phyloP scores from a whole-genome alignment of 495 filamentous ascomycete species.

The Penicillium robsamsonii region DNA sequence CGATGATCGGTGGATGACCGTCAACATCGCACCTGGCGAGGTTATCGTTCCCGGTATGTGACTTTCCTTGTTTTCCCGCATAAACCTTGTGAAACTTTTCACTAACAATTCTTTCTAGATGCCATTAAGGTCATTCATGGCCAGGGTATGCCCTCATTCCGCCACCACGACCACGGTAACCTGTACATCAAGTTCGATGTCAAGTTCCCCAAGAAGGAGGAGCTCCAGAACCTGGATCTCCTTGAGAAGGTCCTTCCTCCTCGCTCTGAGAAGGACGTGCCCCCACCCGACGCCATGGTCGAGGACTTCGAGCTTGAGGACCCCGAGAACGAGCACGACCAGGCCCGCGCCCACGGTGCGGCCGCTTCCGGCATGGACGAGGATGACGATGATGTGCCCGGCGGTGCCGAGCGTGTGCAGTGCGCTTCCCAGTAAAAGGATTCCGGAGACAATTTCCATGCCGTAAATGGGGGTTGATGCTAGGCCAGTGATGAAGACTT shows the following conservation, averaged over 20 bases:
- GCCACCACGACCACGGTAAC: slow-evolving; percentile 95
- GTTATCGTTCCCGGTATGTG: slow-evolving; percentile 87
- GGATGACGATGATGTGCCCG: slow-evolving; percentile 74
- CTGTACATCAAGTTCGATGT: slow-evolving; percentile 97
- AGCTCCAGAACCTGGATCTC: slow-evolving; percentile 52
- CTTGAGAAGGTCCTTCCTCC: slow-evolving; percentile 81
- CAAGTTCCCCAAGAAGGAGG: slow-evolving; percentile 77
- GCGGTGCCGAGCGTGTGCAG: slow-evolving; percentile 88
- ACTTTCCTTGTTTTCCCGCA: neutral
- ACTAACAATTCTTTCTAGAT: slow-evolving; percentile 51
- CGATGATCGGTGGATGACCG: slow-evolving; percentile 92
- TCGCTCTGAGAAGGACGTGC: slow-evolving; percentile 55
- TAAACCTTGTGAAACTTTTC: slow-evolving; percentile 3
- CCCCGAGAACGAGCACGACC: slow-evolving; percentile 65
- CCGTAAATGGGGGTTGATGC: slow-evolving; percentile 14
- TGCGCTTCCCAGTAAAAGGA: slow-evolving; percentile 88
- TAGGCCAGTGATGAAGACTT: slow-evolving; percentile 36
- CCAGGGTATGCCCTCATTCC: slow-evolving; percentile 96
- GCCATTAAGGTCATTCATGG: slow-evolving; percentile 91
- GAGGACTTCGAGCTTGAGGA: slow-evolving; percentile 84
- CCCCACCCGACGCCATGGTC: slow-evolving; percentile 80
- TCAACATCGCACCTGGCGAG: slow-evolving; percentile 88
- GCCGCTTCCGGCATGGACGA: slow-evolving; percentile 69
- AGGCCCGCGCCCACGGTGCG: slow-evolving; percentile 69
- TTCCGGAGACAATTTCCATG: slow-evolving; percentile 15